A percentile compares a stretch with the other conserved stretches of the same genome.
These are phyloP conservation scores for Arachis monticola DNA, from an alignment of 331 rosid species.

Conservation along the genomic window DNA sequence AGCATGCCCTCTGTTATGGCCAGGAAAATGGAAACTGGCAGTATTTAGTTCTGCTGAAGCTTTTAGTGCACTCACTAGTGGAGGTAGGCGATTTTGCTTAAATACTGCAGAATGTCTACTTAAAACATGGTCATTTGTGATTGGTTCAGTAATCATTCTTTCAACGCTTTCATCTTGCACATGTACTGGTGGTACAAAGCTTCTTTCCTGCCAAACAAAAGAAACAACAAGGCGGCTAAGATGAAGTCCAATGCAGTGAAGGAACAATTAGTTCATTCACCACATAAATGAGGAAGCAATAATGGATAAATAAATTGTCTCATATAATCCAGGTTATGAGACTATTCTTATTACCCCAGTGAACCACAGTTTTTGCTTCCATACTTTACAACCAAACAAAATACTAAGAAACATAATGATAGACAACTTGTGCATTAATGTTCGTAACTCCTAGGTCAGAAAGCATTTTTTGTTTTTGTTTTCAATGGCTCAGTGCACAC, in stretches of 20 bases:
- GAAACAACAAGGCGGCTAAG: neutral
- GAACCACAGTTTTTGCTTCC: neutral
- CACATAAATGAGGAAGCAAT: neutral
- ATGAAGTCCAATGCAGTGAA: conserved; percentile 5
- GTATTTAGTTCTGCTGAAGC: conserved; percentile 62
- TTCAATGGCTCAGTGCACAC: neutral
- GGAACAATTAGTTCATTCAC: neutral
- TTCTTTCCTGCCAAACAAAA: conserved; percentile 45
- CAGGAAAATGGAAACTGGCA: conserved; percentile 89
- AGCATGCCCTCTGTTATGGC: conserved; percentile 87
- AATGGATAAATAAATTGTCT: neutral
- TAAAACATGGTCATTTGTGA: conserved; percentile 34
- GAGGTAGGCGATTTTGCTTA: conserved; percentile 50
- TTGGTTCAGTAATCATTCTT: conserved; percentile 20
- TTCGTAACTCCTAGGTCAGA: no score
- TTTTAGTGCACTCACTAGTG: conserved; percentile 72
- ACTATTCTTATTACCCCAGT: neutral
- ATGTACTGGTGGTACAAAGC: conserved; percentile 12
- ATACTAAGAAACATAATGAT: neutral
- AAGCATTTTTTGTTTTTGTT: no score
- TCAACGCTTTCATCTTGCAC: conserved; percentile 31
- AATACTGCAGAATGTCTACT: conserved; percentile 19
- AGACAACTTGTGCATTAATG: no score
- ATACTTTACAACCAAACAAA: neutral
- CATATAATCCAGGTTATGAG: neutral